Percentiles rank a stretch among this genome's conserved stretches.
Conservation (phyloP, 2,329 filamentous ascomycete genomes). For the Hypoxylon sp. region DNA sequence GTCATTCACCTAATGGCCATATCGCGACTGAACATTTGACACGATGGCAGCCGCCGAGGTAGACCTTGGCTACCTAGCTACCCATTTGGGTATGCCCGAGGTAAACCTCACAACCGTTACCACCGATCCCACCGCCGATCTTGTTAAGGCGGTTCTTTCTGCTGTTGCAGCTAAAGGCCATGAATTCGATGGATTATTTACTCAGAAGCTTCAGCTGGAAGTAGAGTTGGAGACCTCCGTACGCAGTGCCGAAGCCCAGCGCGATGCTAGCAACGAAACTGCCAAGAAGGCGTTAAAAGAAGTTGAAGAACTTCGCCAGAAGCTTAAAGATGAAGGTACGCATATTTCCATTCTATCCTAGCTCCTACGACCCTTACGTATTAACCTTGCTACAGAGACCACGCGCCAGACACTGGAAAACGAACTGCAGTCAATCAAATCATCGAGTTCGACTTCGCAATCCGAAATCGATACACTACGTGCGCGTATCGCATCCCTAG, state of each 20-base stretch:
- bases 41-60: constrained; percentile 68
- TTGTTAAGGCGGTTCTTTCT: constrained; percentile 77
- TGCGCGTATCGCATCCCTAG: constrained; percentile 84
- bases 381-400: constrained; percentile 66
- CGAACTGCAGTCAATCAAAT: constrained; percentile 80
- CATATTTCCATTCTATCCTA: not conserved
- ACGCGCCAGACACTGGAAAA: constrained; percentile 78
- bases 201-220: constrained; percentile 87
- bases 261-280: constrained; percentile 80
- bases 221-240: constrained; percentile 94
- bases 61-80: constrained; percentile 77
- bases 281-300: constrained; percentile 87
- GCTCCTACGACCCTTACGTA: not conserved
- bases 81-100: constrained; percentile 74
- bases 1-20: constrained; percentile 40
- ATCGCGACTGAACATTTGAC: constrained; percentile 38
- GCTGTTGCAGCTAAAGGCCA: constrained; percentile 81
- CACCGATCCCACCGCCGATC: constrained; percentile 76
- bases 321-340: constrained; percentile 83
- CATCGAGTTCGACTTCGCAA: constrained; percentile 76
- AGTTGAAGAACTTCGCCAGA: constrained; percentile 80
- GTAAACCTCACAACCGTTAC: constrained; percentile 67
- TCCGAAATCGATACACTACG: constrained; percentile 80
- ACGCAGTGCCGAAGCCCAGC: constrained; percentile 81
- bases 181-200: constrained; percentile 81